A percentile compares a stretch with the other conserved stretches of the same genome.
Evolutionary conservation across 1,284 basidiomycete genomes (phyloP).

Genomic region (Sphaerobolus stellatus): DNA sequence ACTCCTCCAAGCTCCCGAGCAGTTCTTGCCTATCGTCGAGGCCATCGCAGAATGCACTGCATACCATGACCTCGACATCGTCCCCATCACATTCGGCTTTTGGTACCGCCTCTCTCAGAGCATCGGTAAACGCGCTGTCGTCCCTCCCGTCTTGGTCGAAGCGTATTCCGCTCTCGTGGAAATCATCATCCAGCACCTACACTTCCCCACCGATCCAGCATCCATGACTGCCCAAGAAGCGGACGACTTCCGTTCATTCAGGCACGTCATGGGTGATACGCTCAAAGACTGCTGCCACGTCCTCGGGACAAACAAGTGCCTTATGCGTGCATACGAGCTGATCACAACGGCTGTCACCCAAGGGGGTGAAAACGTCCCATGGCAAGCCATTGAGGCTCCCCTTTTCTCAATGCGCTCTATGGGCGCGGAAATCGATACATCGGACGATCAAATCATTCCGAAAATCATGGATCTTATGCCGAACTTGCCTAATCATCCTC

Average conservation of each 20-base stretch:
- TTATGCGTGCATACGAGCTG: constrained; percentile 79
- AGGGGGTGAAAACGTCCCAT: constrained; percentile 49
- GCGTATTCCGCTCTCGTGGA: constrained; percentile 84
- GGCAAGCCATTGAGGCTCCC: constrained; percentile 98
- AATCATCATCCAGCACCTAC: constrained; percentile 88
- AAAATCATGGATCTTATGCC: constrained; percentile 96
- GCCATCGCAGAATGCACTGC: constrained; percentile 94
- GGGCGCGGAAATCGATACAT: constrained; percentile 89
- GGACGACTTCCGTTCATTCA: constrained; percentile 92
- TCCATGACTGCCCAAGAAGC: constrained; percentile 80
- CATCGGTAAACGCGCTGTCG: constrained; percentile 71
- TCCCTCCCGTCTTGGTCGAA: constrained; percentile 71
- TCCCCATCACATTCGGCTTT: constrained; percentile 97
- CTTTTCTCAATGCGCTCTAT: constrained; percentile 98
- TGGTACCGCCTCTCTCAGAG: constrained; percentile 92
- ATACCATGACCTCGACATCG: constrained; percentile 93
- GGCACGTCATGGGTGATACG: constrained; percentile 98
- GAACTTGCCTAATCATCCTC: constrained; percentile 85
- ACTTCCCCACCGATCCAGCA: constrained; percentile 78
- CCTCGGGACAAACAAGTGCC: constrained; percentile 83
- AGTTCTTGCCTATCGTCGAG: constrained; percentile 92
- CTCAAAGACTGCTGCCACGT: constrained; percentile 99
- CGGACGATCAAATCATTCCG: constrained; percentile 84
- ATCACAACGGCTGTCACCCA: constrained; percentile 71
- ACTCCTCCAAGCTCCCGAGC: constrained; percentile 85